These are phyloP conservation scores for Trypanosoma scelopori DNA, from an alignment of 208 protist genomes.

Conservation along the genomic window DNA sequence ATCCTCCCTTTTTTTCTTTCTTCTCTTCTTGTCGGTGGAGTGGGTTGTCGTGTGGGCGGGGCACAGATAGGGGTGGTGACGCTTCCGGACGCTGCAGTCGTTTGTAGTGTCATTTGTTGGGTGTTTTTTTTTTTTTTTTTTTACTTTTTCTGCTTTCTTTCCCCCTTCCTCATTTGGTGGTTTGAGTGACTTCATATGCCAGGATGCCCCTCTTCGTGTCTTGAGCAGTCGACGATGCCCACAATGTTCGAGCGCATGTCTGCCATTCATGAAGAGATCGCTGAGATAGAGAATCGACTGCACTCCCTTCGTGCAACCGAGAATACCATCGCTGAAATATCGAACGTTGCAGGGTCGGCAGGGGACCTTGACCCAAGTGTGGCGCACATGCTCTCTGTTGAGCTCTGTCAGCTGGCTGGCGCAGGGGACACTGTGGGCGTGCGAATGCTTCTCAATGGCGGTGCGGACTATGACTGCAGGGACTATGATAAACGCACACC, in stretches of 20 bases:
- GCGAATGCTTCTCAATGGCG: conserved; percentile 65
- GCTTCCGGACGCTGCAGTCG: neutral
- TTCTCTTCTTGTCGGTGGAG: conserved; percentile 10
- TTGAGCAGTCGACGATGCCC: conserved; percentile 29
- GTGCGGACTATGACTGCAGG: conserved; percentile 70
- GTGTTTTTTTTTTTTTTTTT: too few species aligned
- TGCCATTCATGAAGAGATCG: conserved; percentile 71
- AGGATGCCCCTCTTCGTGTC: too few species aligned
- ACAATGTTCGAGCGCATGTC: conserved; percentile 75
- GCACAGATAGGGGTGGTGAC: neutral
- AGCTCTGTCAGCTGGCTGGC: conserved; percentile 78
- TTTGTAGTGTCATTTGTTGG: too few species aligned
- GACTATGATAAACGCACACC: conserved; percentile 84
- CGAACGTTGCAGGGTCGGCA: conserved; percentile 7
- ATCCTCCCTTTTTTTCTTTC: conserved; percentile 12
- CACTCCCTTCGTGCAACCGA: conserved; percentile 17
- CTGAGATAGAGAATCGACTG: conserved; percentile 66
- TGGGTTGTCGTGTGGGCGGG: neutral
- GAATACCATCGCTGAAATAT: neutral
- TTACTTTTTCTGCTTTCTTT: too few species aligned
- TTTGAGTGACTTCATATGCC: too few species aligned
- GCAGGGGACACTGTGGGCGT: conserved; percentile 65
- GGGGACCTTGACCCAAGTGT: conserved; percentile 57
- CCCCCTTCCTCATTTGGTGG: too few species aligned
- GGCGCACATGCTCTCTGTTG: conserved; percentile 70